A percentile compares a stretch with the other conserved stretches of the same genome.
Conservation (phyloP, 176 grass and related monocot genomes). For the Themeda triandra region DNA sequence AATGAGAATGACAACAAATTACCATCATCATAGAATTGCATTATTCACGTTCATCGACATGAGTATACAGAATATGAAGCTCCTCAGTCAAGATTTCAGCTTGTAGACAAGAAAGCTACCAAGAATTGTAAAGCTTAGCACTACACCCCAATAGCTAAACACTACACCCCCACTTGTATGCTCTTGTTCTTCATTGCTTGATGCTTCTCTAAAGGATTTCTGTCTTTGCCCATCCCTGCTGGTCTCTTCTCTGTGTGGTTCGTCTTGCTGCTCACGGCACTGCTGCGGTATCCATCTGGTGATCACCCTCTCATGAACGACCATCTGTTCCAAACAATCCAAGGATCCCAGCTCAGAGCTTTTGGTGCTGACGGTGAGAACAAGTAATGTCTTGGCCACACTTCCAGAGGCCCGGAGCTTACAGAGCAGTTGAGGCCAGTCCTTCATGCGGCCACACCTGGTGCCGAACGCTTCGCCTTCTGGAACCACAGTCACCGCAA, state of each 20-base stretch:
- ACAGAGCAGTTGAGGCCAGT: conserved; percentile 63
- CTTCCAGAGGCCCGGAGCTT: conserved; percentile 45
- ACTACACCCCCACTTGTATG: background rate
- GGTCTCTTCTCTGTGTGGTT: background rate
- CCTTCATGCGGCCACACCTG: conserved; percentile 29
- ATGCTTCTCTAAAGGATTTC: background rate
- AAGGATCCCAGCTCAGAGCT: conserved; percentile 13
- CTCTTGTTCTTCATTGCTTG: background rate
- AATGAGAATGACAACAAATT: background rate
- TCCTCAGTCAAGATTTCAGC: conserved; percentile 25
- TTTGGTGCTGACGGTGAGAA: conserved; percentile 34
- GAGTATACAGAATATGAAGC: background rate
- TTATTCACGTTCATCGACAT: background rate
- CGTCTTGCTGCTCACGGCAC: conserved; percentile 32
- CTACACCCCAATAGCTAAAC: conserved; percentile 20
- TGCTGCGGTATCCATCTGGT: conserved; percentile 56
- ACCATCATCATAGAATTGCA: background rate
- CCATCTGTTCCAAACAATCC: conserved; percentile 42
- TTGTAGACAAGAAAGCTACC: conserved; percentile 39
- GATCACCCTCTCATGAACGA: conserved; percentile 53
- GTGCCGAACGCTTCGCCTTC: conserved; percentile 2
- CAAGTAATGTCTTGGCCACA: conserved; percentile 68
- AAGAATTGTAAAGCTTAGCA: conserved; percentile 30
- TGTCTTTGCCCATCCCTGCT: background rate
- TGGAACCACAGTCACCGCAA: conserved; percentile 48